phyloP scores from a whole-genome alignment of 2,329 filamentous ascomycete genomes.

The Daldinia eschscholtzii region DNA sequence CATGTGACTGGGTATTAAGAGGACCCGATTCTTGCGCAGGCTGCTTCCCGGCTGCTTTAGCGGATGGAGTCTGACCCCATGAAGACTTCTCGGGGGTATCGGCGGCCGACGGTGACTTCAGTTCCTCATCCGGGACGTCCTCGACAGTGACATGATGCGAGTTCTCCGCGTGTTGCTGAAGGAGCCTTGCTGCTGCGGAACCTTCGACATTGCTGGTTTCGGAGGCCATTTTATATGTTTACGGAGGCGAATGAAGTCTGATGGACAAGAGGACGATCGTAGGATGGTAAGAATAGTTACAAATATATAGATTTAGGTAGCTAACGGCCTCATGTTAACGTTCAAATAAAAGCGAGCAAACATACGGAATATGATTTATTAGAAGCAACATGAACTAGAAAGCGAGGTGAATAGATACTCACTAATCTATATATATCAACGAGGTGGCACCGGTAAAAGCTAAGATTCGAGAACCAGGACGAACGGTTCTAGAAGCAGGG shows the following conservation, averaged over 20 bases:
- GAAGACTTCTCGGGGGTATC: slow-evolving; percentile 59
- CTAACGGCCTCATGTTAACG: slow-evolving; percentile 25
- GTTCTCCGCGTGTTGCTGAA: slow-evolving; percentile 70
- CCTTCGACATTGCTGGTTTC: slow-evolving; percentile 58
- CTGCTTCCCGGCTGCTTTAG: slow-evolving; percentile 77
- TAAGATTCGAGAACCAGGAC: slow-evolving; percentile 43
- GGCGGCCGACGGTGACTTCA: slow-evolving; percentile 67
- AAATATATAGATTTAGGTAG: slow-evolving; percentile 30
- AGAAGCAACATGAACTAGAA: not conserved
- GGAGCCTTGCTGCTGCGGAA: slow-evolving; percentile 72
- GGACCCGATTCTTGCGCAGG: slow-evolving; percentile 65
- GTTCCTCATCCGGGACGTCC: slow-evolving; percentile 84
- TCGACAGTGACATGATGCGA: slow-evolving; percentile 77
- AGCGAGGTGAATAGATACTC: slow-evolving; percentile 27
- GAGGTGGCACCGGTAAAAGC: slow-evolving; percentile 9
- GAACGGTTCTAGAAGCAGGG: slow-evolving; percentile 28
- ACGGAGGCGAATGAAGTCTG: slow-evolving; percentile 32
- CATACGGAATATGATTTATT: slow-evolving; percentile 5
- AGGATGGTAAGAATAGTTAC: slow-evolving; percentile 28
- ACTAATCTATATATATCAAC: slow-evolving; percentile 35
- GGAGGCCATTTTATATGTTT: slow-evolving; percentile 58
- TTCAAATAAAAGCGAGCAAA: not conserved
- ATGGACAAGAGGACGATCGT: slow-evolving; percentile 32
- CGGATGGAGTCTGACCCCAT: slow-evolving; percentile 64
- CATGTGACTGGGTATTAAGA: slow-evolving; percentile 88